phyloP scores from a whole-genome alignment of 768 basidiomycete species.

The Lepiota subincarnata region DNA sequence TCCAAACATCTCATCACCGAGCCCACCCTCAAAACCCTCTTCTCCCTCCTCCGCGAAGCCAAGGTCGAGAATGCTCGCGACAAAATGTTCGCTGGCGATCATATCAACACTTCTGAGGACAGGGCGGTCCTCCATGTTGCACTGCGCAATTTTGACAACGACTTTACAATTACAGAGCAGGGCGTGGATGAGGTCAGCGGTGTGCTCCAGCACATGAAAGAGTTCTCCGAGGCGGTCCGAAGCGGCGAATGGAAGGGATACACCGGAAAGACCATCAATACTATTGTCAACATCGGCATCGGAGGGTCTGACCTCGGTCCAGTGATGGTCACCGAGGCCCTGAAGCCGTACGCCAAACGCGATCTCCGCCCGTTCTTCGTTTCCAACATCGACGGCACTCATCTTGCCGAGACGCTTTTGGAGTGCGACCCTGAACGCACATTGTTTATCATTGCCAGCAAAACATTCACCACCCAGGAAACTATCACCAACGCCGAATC shows the following conservation, averaged over 20 bases:
- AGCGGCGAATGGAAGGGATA: conserved; percentile 94
- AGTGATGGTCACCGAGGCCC: conserved; percentile 98
- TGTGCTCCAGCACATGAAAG: conserved; percentile 88
- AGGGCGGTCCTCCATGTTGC: conserved; percentile 96
- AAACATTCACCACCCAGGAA: conserved; percentile 99
- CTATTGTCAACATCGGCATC: conserved; percentile 98
- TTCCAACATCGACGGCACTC: conserved; percentile 98
- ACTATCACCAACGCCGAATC: conserved; percentile 98
- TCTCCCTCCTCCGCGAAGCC: conserved; percentile 82
- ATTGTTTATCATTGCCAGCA: conserved; percentile 96
- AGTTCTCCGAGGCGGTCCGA: conserved; percentile 81
- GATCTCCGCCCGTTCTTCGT: conserved; percentile 87
- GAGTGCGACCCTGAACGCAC: conserved; percentile 87
- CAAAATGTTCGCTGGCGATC: conserved; percentile 92
- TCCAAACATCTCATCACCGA: conserved; percentile 95
- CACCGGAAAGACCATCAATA: conserved; percentile 90
- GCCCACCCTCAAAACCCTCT: conserved; percentile 72
- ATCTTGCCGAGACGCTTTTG: conserved; percentile 84
- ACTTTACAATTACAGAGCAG: conserved; percentile 74
- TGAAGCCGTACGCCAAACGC: conserved; percentile 89
- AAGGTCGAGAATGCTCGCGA: conserved; percentile 80
- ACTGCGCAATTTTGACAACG: conserved; percentile 64
- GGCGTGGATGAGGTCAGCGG: conserved; percentile 79
- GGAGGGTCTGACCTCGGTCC: conserved; percentile 98
- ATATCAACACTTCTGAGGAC: conserved; percentile 98